phyloP scores from a whole-genome alignment of 148 eudicot species.

The Cornus controversa region DNA sequence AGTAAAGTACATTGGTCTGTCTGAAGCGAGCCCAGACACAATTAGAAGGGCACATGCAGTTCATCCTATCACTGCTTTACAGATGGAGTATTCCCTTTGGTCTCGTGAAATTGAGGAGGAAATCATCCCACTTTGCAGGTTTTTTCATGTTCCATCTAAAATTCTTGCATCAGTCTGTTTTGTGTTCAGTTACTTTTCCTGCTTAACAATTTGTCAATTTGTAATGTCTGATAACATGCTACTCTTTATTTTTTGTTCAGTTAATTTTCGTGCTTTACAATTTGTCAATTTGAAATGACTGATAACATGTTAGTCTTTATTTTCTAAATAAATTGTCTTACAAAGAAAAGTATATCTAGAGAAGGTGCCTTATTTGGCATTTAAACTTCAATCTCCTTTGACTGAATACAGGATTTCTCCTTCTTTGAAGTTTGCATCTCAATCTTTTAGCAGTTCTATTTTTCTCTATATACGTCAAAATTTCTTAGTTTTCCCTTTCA shows the following conservation, averaged over 20 bases:
- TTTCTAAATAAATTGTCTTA: neutral
- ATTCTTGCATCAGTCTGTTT: neutral
- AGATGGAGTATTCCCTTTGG: slow-evolving; percentile 80
- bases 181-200: neutral
- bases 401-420: no score
- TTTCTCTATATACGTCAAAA: neutral
- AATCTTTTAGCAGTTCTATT: neutral
- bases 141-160: neutral
- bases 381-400: neutral
- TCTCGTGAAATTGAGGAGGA: slow-evolving; percentile 73
- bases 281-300: no score
- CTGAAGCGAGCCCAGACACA: slow-evolving; percentile 68
- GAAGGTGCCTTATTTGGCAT: neutral
- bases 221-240: no score
- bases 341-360: neutral
- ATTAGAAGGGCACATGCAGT: slow-evolving; percentile 74
- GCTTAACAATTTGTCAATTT: neutral
- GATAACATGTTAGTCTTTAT: no score
- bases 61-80: slow-evolving; percentile 68
- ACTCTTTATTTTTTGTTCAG: neutral
- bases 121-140: slow-evolving; percentile 74
- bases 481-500: neutral
- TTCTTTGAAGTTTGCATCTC: neutral
- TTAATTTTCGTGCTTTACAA: neutral
- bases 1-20: slow-evolving; percentile 63